Conservation (phyloP, 2,329 filamentous ascomycete species). For the Domatiomyces catenatus region DNA sequence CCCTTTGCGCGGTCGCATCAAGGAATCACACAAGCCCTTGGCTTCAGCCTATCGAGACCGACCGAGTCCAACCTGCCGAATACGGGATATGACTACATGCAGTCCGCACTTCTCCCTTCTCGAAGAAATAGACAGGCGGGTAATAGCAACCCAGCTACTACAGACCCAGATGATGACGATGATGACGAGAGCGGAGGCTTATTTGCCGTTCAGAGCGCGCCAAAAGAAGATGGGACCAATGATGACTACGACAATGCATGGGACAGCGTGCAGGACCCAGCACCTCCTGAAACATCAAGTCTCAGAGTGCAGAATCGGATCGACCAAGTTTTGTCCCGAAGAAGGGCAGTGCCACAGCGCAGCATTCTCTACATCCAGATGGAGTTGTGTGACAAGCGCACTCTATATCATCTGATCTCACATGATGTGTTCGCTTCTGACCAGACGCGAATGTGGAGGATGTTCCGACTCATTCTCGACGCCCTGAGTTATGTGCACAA, state of each 20-base stretch:
- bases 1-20: background rate
- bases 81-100: conserved; percentile 75
- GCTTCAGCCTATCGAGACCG: background rate
- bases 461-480: conserved; percentile 83
- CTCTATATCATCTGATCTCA: conserved; percentile 72
- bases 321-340: background rate
- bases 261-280: background rate
- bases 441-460: conserved; percentile 66
- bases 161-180: conserved; percentile 35
- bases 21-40: background rate
- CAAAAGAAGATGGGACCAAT: background rate
- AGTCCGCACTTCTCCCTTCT: conserved; percentile 40
- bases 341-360: background rate
- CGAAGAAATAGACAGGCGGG: background rate
- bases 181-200: conserved; percentile 4
- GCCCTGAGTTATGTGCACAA: conserved; percentile 80
- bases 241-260: conserved; percentile 3
- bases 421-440: conserved; percentile 55
- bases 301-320: background rate
- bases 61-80: background rate
- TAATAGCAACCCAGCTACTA: conserved; percentile 48
- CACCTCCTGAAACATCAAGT: background rate
- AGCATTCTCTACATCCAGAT: conserved; percentile 84
- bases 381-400: conserved; percentile 94
- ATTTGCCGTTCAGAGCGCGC: conserved; percentile 3